phyloP scores from a whole-genome alignment of 2,329 filamentous ascomycete genomes.

The Capronia coronata region DNA sequence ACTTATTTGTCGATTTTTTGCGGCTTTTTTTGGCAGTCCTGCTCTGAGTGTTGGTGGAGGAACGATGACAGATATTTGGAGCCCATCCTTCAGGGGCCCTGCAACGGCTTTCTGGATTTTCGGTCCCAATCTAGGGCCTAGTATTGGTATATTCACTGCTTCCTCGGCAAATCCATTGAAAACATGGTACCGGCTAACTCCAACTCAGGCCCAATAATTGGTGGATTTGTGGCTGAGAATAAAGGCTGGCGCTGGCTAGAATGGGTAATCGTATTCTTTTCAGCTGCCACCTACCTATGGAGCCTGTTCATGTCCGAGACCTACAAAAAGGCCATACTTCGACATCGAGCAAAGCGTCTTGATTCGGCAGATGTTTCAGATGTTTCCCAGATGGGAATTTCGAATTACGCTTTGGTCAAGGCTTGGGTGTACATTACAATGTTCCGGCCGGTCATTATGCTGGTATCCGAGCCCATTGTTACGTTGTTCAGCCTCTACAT shows the following conservation, averaged over 20 bases:
- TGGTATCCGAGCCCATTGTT: slow-evolving; percentile 11
- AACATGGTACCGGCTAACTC: no score
- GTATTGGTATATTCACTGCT: no score
- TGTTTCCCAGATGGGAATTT: slow-evolving; percentile 52
- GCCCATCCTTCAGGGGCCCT: slow-evolving; percentile 36
- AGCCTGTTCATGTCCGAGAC: slow-evolving; percentile 40
- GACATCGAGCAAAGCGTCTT: no score
- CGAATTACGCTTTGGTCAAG: neutral
- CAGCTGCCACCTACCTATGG: slow-evolving; percentile 54
- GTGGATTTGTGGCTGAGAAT: slow-evolving; percentile 58
- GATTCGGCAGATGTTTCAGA: neutral
- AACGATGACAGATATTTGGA: slow-evolving; percentile 15
- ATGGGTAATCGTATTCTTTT: slow-evolving; percentile 59
- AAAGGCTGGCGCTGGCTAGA: slow-evolving; percentile 68
- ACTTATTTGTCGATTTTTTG: slow-evolving; percentile 67
- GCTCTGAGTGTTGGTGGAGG: slow-evolving; percentile 8
- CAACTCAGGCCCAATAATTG: slow-evolving; percentile 60
- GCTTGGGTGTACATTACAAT: slow-evolving; percentile 4
- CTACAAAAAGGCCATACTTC: no score
- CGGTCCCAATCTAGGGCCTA: slow-evolving; percentile 59
- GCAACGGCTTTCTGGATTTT: slow-evolving; percentile 51
- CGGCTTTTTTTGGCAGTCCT: slow-evolving; percentile 58
- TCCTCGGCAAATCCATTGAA: no score
- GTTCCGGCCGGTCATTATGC: slow-evolving; percentile 7
- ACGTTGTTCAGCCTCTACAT: slow-evolving; percentile 10